A percentile compares a stretch with the other conserved stretches of the same genome.
Evolutionary conservation across 192 early-diverging fungal genomes (phyloP).

Genomic region (Paraglomus brasilianum): DNA sequence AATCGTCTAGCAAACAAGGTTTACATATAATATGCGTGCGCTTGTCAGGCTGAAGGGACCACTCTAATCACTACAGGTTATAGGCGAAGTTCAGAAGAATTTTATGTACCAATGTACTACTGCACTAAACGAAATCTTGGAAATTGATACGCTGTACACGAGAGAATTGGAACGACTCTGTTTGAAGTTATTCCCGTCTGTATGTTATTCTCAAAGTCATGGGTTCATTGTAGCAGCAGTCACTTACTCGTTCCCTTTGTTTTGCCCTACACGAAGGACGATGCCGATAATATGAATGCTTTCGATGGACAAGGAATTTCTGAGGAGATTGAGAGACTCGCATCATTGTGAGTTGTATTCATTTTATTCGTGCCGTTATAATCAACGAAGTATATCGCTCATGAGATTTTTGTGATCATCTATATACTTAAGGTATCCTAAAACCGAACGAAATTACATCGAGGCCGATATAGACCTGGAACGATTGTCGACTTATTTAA

Average conservation of each 20-base stretch:
- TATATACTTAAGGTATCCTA: constrained; percentile 12
- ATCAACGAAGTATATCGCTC: too few species aligned
- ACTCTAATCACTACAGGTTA: background rate
- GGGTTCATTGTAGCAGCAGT: too few species aligned
- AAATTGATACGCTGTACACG: constrained; percentile 8
- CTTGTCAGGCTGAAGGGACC: background rate
- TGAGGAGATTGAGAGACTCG: constrained; percentile 13
- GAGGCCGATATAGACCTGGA: background rate
- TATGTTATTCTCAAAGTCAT: background rate
- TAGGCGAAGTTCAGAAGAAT: constrained; percentile 3
- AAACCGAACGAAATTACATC: constrained; percentile 17
- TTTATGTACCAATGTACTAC: constrained; percentile 25
- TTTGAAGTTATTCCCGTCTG: background rate
- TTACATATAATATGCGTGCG: too few species aligned
- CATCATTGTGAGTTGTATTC: background rate
- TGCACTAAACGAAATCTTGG: constrained; percentile 11
- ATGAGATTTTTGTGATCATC: too few species aligned
- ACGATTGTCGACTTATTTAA: constrained; percentile 11
- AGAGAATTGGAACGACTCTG: constrained; percentile 18
- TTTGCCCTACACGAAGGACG: too few species aligned
- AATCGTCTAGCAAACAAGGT: background rate
- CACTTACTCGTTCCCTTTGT: too few species aligned
- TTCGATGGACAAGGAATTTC: background rate
- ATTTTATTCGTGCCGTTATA: too few species aligned
- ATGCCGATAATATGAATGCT: too few species aligned